These are phyloP conservation scores for Candida rishiriensis DNA, from an alignment of 805 yeast species.

Conservation along the genomic window DNA sequence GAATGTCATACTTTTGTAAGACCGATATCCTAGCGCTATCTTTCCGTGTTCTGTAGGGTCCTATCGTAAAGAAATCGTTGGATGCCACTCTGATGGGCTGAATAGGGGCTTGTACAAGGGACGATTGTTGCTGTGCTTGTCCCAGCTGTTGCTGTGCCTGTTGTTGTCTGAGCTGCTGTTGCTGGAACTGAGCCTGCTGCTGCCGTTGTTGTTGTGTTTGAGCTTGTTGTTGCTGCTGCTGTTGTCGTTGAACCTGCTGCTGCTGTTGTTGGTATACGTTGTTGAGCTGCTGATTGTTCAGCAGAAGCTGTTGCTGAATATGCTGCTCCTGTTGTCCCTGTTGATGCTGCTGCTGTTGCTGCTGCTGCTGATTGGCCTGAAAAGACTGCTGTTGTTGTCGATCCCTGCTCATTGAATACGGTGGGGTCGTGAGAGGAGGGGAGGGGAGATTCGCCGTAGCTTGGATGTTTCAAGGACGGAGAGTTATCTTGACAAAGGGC, in stretches of 20 bases:
- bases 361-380: neutral
- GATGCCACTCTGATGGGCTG: conserved; percentile 51
- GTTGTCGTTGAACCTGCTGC: conserved; percentile 6
- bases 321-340: neutral
- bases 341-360: neutral
- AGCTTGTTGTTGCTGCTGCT: conserved; percentile 9
- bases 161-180: conserved; percentile 7
- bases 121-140: conserved; percentile 12
- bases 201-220: conserved; percentile 5
- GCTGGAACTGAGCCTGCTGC: conserved; percentile 8
- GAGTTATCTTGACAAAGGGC: too few relatives aligned
- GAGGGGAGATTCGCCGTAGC: too few relatives aligned
- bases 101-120: conserved; percentile 12
- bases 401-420: too few relatives aligned
- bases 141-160: conserved; percentile 19
- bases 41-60: conserved; percentile 56
- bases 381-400: neutral
- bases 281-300: conserved; percentile 3
- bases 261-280: conserved; percentile 1
- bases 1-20: conserved; percentile 75
- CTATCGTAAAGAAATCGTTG: conserved; percentile 49
- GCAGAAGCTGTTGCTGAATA: neutral
- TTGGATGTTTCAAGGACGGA: too few relatives aligned
- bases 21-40: conserved; percentile 70
- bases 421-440: too few relatives aligned